phyloP scores from a whole-genome alignment of 2,329 filamentous ascomycete genomes.

The Sclerotinia trifoliorum region DNA sequence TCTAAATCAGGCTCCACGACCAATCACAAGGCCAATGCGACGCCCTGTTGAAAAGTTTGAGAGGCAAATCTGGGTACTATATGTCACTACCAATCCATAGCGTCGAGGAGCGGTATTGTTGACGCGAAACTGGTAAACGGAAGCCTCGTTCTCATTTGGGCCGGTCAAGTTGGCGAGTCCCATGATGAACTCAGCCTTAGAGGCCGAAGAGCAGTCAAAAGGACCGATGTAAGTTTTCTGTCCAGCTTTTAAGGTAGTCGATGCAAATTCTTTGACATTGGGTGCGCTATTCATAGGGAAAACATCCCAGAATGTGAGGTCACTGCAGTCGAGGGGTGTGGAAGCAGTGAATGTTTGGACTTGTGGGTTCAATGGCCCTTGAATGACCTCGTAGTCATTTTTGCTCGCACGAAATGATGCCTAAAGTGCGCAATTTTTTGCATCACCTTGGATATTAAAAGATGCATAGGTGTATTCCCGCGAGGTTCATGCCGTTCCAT shows the following conservation, averaged over 20 bases:
- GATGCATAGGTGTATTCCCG: conserved; percentile 7
- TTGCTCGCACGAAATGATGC: neutral
- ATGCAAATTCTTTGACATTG: neutral
- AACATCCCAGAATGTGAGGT: conserved; percentile 8
- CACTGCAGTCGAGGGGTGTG: neutral
- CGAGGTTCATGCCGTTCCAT: conserved; percentile 3
- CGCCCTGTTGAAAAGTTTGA: no score
- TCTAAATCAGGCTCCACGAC: no score
- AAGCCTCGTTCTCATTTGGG: neutral
- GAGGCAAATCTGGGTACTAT: neutral
- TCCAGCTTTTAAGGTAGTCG: neutral
- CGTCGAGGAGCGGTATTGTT: neutral
- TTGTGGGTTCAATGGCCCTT: neutral
- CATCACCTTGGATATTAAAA: neutral
- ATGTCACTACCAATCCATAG: conserved; percentile 6
- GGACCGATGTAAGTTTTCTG: neutral
- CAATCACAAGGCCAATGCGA: neutral
- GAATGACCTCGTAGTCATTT: neutral
- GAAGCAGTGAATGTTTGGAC: neutral
- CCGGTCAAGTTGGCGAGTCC: neutral
- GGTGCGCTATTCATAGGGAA: neutral
- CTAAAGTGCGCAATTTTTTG: conserved; percentile 3
- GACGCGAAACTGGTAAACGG: neutral
- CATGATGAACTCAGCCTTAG: neutral
- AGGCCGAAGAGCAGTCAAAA: neutral